Percentiles rank a stretch among this genome's conserved stretches.
Evolutionary conservation across 495 filamentous ascomycete genomes (phyloP).

Genomic region (Haplographium delicatum): DNA sequence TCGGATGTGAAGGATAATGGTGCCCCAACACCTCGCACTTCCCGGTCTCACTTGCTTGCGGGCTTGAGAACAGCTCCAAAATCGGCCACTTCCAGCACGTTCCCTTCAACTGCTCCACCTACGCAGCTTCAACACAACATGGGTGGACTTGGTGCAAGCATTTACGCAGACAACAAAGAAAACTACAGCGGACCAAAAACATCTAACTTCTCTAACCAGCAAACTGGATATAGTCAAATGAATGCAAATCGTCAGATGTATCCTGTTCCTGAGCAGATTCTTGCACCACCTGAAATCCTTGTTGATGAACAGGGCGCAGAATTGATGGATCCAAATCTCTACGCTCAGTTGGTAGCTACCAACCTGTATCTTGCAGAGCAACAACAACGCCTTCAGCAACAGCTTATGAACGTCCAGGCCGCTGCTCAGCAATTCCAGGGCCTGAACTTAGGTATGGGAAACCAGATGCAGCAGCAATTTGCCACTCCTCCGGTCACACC

Average conservation of each 20-base stretch:
- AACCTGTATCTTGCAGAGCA: slow-evolving; percentile 83
- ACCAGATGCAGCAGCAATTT: slow-evolving; percentile 38
- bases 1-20: slow-evolving; percentile 45
- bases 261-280: slow-evolving; percentile 72
- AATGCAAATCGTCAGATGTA: slow-evolving; percentile 55
- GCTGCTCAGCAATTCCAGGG: slow-evolving; percentile 73
- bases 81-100: slow-evolving; percentile 60
- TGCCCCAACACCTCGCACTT: slow-evolving; percentile 79
- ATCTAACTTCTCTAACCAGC: slow-evolving; percentile 39
- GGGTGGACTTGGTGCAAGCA: slow-evolving; percentile 38
- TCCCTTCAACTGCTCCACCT: slow-evolving; percentile 60
- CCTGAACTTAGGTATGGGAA: slow-evolving; percentile 50
- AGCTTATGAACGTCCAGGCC: slow-evolving; percentile 50
- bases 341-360: slow-evolving; percentile 78
- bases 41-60: slow-evolving; percentile 89
- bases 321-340: slow-evolving; percentile 74
- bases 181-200: slow-evolving; percentile 48
- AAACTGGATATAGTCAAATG: slow-evolving; percentile 38
- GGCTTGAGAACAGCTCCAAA: slow-evolving; percentile 91
- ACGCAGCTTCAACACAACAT: slow-evolving; percentile 32
- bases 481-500: slow-evolving; percentile 35
- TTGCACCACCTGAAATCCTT: slow-evolving; percentile 76
- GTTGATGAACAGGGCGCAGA: slow-evolving; percentile 59
- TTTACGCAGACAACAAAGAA: slow-evolving; percentile 41
- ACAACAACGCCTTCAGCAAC: slow-evolving; percentile 72